A percentile compares a stretch with the other conserved stretches of the same genome.
phyloP scores from a whole-genome alignment of 179 eudicot genomes.

The Beta lomatogona region DNA sequence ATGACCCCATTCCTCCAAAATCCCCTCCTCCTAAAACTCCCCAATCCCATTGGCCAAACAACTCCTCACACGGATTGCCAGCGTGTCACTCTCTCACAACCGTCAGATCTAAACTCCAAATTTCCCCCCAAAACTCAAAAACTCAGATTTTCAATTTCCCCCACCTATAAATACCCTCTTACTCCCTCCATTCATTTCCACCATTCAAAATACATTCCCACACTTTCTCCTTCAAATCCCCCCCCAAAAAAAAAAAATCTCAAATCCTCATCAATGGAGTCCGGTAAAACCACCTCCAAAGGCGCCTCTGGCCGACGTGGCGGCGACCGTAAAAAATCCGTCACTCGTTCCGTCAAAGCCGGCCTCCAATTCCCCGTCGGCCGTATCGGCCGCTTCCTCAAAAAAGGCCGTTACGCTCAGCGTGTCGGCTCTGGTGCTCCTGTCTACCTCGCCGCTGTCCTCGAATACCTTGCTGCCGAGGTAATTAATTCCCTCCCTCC shows the following conservation, averaged over 20 bases:
- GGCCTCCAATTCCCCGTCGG: constrained; percentile 63
- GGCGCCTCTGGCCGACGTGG: constrained; percentile 46
- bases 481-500: constrained; percentile 1
- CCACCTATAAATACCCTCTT: constrained; percentile 29
- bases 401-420: constrained; percentile 56
- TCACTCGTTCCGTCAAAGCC: constrained; percentile 43
- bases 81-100: constrained; percentile 14
- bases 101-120: constrained; percentile 13
- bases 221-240: not conserved
- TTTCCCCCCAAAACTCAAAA: not conserved
- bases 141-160: not conserved
- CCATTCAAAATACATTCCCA: not conserved
- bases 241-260: too few species aligned
- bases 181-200: not conserved
- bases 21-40: not conserved
- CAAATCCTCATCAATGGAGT: constrained; percentile 31
- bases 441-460: constrained; percentile 51
- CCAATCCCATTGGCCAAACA: not conserved
- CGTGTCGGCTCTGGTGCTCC: constrained; percentile 58
- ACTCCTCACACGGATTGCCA: constrained; percentile 32
- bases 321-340: constrained; percentile 49
- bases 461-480: constrained; percentile 57
- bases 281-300: constrained; percentile 20
- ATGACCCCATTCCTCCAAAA: not conserved
- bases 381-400: constrained; percentile 42